Percentiles rank a stretch among this genome's conserved stretches.
These are phyloP conservation scores for Aspergillus niger DNA, from an alignment of 2,329 filamentous ascomycete genomes.

Conservation along the genomic window DNA sequence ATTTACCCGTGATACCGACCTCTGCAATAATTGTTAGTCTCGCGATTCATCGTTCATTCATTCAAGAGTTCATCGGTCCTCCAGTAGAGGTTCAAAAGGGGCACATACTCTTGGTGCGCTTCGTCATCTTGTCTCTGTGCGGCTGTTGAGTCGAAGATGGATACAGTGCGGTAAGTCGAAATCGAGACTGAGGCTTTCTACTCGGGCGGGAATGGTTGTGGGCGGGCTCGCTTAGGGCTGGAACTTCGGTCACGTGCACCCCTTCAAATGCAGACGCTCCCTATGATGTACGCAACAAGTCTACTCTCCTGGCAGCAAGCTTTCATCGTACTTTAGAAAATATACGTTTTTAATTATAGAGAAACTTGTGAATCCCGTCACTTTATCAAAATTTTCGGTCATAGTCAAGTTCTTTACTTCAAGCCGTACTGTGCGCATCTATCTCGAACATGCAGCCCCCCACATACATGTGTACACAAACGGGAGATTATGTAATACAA, in stretches of 20 bases:
- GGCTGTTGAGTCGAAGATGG: slow-evolving; percentile 43
- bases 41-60: neutral
- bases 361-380: too few species aligned
- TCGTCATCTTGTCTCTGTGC: slow-evolving; percentile 73
- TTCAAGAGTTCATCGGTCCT: neutral
- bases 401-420: neutral
- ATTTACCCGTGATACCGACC: slow-evolving; percentile 99
- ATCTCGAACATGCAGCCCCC: neutral
- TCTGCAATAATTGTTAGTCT: slow-evolving; percentile 50
- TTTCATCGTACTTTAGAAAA: too few species aligned
- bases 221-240: slow-evolving; percentile 45
- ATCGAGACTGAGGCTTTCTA: slow-evolving; percentile 37
- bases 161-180: slow-evolving; percentile 37
- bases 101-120: slow-evolving; percentile 78
- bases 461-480: neutral
- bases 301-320: neutral
- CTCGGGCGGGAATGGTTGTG: slow-evolving; percentile 37
- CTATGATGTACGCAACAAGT: neutral
- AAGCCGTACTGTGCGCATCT: neutral
- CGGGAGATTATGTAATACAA: neutral
- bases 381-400: too few species aligned
- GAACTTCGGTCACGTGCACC: slow-evolving; percentile 35
- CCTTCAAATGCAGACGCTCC: neutral
- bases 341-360: too few species aligned
- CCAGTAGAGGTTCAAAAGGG: slow-evolving; percentile 1